Evolutionary conservation across 2,329 filamentous ascomycete genomes (phyloP).

Genomic region (Colletotrichum navitas): DNA sequence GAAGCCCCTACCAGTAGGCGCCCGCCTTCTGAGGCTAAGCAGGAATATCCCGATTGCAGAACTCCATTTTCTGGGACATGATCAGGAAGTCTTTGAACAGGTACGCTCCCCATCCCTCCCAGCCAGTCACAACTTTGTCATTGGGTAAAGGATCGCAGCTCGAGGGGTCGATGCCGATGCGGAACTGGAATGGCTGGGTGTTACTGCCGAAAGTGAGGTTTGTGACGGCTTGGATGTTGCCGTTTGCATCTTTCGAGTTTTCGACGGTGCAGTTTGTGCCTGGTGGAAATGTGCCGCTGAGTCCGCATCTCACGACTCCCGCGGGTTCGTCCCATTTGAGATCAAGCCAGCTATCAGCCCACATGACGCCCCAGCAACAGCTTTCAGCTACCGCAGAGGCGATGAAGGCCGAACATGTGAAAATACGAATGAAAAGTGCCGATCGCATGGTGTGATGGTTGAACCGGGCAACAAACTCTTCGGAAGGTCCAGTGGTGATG

Average conservation of each 20-base stretch:
- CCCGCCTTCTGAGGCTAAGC: background rate
- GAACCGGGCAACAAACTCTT: background rate
- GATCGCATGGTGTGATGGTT: conserved; percentile 1
- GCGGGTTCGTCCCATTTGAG: conserved; percentile 22
- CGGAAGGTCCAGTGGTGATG: background rate
- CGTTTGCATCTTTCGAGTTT: conserved; percentile 11
- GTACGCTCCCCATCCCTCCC: conserved; percentile 29
- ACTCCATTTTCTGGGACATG: background rate
- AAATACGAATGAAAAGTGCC: background rate
- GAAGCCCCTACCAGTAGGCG: background rate
- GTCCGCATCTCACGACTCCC: conserved; percentile 13
- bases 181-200: conserved; percentile 15
- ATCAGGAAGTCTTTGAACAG: background rate
- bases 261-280: conserved; percentile 15
- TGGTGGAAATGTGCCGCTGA: background rate
- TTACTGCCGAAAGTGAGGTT: conserved; percentile 22
- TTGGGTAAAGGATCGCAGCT: conserved; percentile 12
- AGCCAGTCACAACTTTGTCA: conserved; percentile 19
- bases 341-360: background rate
- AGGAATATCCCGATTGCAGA: background rate
- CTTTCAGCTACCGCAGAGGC: background rate
- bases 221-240: conserved; percentile 22
- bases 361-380: conserved; percentile 20
- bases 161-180: conserved; percentile 20
- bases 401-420: conserved; percentile 2